phyloP scores from a whole-genome alignment of 2,329 filamentous ascomycete genomes.

The Colletotrichum zoysiae region DNA sequence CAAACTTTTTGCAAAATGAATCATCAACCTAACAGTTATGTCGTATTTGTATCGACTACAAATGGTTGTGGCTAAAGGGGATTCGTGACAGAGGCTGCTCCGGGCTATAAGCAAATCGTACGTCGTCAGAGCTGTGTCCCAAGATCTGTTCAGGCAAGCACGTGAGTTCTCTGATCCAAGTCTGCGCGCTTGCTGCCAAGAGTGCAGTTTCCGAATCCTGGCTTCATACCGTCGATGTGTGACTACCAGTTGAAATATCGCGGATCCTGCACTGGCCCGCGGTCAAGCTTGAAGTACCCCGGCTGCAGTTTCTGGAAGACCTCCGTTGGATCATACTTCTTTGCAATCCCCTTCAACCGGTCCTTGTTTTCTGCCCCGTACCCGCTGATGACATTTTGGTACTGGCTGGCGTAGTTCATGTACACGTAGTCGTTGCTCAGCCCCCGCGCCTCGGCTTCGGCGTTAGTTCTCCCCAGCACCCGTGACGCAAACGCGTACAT shows the following conservation, averaged over 20 bases:
- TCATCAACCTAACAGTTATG: too few species aligned
- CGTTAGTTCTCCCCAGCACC: conserved; percentile 42
- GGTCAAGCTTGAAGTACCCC: conserved; percentile 48
- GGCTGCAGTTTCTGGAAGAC: conserved; percentile 52
- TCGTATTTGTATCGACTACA: too few species aligned
- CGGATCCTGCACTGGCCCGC: conserved; percentile 35
- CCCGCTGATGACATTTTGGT: conserved; percentile 54
- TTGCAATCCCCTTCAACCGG: conserved; percentile 46
- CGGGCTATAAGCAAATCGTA: too few species aligned
- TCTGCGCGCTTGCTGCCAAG: too few species aligned
- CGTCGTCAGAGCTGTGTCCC: too few species aligned
- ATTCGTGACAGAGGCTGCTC: too few species aligned
- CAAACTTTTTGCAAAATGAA: too few species aligned
- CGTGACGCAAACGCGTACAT: conserved; percentile 43
- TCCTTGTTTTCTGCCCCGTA: conserved; percentile 55
- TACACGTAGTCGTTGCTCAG: conserved; percentile 48
- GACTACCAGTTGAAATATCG: conserved; percentile 30
- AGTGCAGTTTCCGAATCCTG: too few species aligned
- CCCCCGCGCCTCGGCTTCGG: conserved; percentile 36
- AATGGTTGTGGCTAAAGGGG: too few species aligned
- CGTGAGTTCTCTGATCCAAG: too few species aligned
- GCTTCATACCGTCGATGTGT: too few species aligned
- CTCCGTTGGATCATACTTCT: conserved; percentile 51
- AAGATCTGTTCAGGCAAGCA: too few species aligned
- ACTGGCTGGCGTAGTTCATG: conserved; percentile 58